phyloP scores from a whole-genome alignment of 768 basidiomycete genomes.

The Leccinum disarticulatum region DNA sequence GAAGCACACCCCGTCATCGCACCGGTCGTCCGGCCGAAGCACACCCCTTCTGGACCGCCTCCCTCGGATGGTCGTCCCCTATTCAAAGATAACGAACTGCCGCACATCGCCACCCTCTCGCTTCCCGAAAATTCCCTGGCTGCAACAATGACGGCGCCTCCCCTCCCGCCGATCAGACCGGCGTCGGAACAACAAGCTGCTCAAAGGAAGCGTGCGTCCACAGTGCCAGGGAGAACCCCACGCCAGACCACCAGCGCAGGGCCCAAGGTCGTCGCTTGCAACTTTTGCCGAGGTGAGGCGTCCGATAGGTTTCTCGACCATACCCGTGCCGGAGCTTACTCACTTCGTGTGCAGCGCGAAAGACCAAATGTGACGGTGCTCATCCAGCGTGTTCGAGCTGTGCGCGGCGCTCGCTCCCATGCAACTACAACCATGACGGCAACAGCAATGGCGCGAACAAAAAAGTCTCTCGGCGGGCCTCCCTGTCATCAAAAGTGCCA shows the following conservation, averaged over 20 bases:
- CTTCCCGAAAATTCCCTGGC: conserved; percentile 57
- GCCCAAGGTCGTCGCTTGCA: conserved; percentile 85
- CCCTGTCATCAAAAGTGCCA: conserved; percentile 46
- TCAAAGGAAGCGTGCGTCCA: conserved; percentile 67
- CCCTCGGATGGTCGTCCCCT: conserved; percentile 40
- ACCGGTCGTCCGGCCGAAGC: too few relatives aligned
- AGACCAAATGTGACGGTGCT: conserved; percentile 87
- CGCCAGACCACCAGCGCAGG: conserved; percentile 66
- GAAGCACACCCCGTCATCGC: too few relatives aligned
- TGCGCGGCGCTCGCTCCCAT: conserved; percentile 69
- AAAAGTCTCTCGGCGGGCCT: conserved; percentile 50
- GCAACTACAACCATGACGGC: conserved; percentile 78
- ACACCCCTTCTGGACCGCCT: too few relatives aligned
- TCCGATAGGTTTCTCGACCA: neutral
- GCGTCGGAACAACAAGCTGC: conserved; percentile 67
- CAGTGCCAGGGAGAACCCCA: conserved; percentile 60
- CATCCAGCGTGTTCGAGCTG: conserved; percentile 85
- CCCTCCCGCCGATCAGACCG: conserved; percentile 62
- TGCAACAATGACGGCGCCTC: conserved; percentile 58
- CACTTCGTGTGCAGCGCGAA: conserved; percentile 56
- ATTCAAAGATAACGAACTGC: conserved; percentile 64
- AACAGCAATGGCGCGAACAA: conserved; percentile 28
- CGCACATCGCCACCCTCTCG: conserved; percentile 70
- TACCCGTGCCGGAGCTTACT: conserved; percentile 9
- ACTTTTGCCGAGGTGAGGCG: conserved; percentile 79